Conservation (phyloP, 2,329 filamentous ascomycete species). For the Podosphaera aphanis region DNA sequence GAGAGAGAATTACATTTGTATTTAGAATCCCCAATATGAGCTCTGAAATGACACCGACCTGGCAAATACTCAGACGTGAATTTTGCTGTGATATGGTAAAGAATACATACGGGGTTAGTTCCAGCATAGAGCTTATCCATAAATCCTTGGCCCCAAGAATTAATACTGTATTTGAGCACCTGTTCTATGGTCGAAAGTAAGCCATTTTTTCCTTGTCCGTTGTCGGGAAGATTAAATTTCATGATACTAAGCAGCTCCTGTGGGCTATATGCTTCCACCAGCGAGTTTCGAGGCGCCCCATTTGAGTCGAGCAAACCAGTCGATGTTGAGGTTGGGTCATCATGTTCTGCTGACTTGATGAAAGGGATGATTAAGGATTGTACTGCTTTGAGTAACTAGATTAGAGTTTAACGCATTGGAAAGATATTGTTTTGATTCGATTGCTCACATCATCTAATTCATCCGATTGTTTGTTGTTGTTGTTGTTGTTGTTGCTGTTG, state of each 20-base stretch:
- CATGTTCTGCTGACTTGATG: conserved; percentile 46
- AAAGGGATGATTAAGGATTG: conserved; percentile 46
- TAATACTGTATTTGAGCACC: conserved; percentile 68
- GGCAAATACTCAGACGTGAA: background rate
- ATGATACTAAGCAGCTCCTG: conserved; percentile 31
- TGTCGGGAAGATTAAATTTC: conserved; percentile 31
- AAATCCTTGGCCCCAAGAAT: conserved; percentile 97
- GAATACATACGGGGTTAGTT: conserved; percentile 45
- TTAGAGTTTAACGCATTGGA: background rate
- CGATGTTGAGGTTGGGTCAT: conserved; percentile 31
- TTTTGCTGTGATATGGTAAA: background rate
- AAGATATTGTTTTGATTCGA: no score
- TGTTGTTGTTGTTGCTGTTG: no score
- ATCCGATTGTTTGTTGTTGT: conserved; percentile 17
- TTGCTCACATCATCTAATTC: conserved; percentile 24
- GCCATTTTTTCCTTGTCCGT: conserved; percentile 45
- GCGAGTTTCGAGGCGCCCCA: conserved; percentile 25
- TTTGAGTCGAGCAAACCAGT: conserved; percentile 20
- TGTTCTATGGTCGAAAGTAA: conserved; percentile 46
- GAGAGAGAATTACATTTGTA: conserved; percentile 40
- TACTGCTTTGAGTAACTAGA: conserved; percentile 43
- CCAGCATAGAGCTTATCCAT: conserved; percentile 86
- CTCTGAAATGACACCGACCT: conserved; percentile 67
- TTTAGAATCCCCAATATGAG: conserved; percentile 68
- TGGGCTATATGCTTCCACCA: conserved; percentile 40